Evolutionary conservation across 192 early-diverging fungal genomes (phyloP).

Genomic region (Rhizoclosmatium sp.): DNA sequence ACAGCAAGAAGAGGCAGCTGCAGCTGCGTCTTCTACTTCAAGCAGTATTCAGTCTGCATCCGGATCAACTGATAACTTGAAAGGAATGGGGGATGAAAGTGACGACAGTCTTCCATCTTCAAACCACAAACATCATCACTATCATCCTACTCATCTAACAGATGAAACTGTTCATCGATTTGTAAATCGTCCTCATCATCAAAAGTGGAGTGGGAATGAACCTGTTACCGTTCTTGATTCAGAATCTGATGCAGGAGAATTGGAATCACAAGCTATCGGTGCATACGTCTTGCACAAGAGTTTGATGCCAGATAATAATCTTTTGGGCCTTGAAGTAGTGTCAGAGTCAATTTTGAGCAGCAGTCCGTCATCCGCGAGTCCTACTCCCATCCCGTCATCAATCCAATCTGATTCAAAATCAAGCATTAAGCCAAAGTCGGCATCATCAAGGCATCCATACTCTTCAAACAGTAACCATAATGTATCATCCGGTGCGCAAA

Average conservation of each 20-base stretch:
- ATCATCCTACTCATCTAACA: not conserved
- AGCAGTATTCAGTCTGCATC: not conserved
- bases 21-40: not conserved
- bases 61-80: not conserved
- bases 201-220: slow-evolving; percentile 61
- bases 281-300: slow-evolving; percentile 53
- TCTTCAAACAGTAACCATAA: not conserved
- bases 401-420: not conserved
- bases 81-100: not conserved
- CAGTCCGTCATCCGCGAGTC: not conserved
- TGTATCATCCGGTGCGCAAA: not conserved
- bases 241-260: slow-evolving; percentile 40
- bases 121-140: not conserved
- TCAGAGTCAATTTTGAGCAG: not conserved
- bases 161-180: slow-evolving; percentile 31
- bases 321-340: slow-evolving; percentile 28
- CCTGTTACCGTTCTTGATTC: slow-evolving; percentile 26
- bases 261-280: slow-evolving; percentile 36
- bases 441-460: not conserved
- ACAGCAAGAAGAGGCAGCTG: slow-evolving; percentile 38
- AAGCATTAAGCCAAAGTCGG: not conserved
- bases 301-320: slow-evolving; percentile 27
- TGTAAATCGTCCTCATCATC: slow-evolving; percentile 45
- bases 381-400: not conserved
- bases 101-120: not conserved